Percentiles rank a stretch among this genome's conserved stretches.
Conservation (phyloP, 306 rosid genomes). For the Sophora flavescens region DNA sequence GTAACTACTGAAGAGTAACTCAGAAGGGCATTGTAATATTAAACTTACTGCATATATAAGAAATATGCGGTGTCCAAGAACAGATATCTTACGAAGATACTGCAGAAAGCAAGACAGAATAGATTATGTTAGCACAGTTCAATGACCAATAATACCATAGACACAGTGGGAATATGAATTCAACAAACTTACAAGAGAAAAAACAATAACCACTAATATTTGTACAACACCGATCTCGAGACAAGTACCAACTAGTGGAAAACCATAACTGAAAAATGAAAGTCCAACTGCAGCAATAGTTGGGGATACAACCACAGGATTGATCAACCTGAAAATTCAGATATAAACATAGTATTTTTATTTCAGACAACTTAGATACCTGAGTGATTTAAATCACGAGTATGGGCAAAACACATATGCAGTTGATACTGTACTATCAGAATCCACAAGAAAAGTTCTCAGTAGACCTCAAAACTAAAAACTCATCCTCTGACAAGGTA, state of each 20-base stretch:
- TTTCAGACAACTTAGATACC: slow-evolving; percentile 12
- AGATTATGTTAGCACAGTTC: slow-evolving; percentile 27
- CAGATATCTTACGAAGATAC: slow-evolving; percentile 95
- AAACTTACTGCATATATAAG: slow-evolving; percentile 90
- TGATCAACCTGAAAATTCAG: slow-evolving; percentile 74
- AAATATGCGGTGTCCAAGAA: slow-evolving; percentile 94
- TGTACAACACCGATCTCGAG: slow-evolving; percentile 95
- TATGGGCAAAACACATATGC: neutral
- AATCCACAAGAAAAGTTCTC: neutral
- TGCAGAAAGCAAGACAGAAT: slow-evolving; percentile 51
- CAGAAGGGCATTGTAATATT: neutral
- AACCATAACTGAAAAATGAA: slow-evolving; percentile 94
- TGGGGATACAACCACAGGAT: slow-evolving; percentile 97
- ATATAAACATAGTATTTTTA: slow-evolving; percentile 1
- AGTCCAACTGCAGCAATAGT: slow-evolving; percentile 99
- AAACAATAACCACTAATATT: slow-evolving; percentile 78
- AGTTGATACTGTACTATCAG: slow-evolving; percentile 24
- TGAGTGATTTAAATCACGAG: neutral
- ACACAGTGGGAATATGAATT: slow-evolving; percentile 27
- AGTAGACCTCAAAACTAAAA: slow-evolving; percentile 6
- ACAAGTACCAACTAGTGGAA: slow-evolving; percentile 91
- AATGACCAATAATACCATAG: neutral
- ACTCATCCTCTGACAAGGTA: neutral
- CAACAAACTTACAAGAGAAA: slow-evolving; percentile 88
- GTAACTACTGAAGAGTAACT: slow-evolving; percentile 29